phyloP scores from a whole-genome alignment of 2,329 filamentous ascomycete species.

The Myriosclerotinia scirpicola region DNA sequence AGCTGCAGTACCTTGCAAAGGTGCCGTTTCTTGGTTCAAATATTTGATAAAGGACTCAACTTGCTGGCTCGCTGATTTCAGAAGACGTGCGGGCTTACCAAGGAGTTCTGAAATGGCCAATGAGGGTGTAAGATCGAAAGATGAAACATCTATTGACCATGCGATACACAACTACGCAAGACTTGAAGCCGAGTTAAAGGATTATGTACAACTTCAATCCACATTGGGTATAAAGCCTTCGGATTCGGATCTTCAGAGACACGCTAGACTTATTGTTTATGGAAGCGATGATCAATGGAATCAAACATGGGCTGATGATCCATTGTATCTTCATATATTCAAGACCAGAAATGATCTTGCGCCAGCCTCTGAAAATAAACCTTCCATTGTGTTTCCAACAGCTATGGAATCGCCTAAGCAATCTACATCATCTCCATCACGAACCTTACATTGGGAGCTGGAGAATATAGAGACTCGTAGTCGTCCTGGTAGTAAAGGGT shows the following conservation, averaged over 20 bases:
- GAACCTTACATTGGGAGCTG: constrained; percentile 37
- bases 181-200: constrained; percentile 56
- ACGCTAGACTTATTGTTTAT: constrained; percentile 62
- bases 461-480: constrained; percentile 28
- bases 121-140: constrained; percentile 50
- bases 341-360: constrained; percentile 40
- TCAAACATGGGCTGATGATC: constrained; percentile 60
- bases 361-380: constrained; percentile 28
- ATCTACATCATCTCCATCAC: constrained; percentile 26
- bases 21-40: constrained; percentile 54
- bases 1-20: constrained; percentile 34
- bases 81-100: constrained; percentile 57
- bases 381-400: constrained; percentile 26
- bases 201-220: constrained; percentile 51
- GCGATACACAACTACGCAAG: constrained; percentile 56
- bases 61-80: constrained; percentile 57
- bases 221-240: constrained; percentile 50
- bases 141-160: constrained; percentile 57
- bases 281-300: constrained; percentile 64
- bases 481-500: constrained; percentile 6
- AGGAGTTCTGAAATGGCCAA: constrained; percentile 56
- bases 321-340: constrained; percentile 55
- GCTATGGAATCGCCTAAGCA: constrained; percentile 1
- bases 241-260: constrained; percentile 55
- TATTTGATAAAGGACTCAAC: constrained; percentile 52